Conservation (phyloP, 2,329 filamentous ascomycete genomes). For the Penicillium expansum region DNA sequence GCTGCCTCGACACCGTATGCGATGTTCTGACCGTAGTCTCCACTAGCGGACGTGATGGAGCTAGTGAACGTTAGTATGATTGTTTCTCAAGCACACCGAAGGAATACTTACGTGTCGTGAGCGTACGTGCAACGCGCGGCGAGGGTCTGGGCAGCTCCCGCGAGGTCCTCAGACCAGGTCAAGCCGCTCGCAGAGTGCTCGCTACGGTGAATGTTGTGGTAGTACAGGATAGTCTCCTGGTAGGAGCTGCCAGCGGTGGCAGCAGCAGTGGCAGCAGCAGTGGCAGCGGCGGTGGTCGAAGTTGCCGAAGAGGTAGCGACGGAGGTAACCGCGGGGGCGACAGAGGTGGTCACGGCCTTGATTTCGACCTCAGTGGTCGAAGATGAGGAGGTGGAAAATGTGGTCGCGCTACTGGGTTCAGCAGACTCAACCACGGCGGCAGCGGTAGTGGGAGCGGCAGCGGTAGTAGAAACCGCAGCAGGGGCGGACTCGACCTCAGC, state of each 20-base stretch:
- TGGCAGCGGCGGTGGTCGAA: slow-evolving; percentile 19
- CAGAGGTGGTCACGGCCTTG: slow-evolving; percentile 38
- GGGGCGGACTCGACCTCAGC: slow-evolving; percentile 7
- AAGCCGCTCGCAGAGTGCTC: slow-evolving; percentile 72
- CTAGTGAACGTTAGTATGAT: slow-evolving; percentile 18
- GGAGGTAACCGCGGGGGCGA: slow-evolving; percentile 31
- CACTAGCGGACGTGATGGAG: slow-evolving; percentile 53
- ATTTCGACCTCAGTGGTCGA: slow-evolving; percentile 22
- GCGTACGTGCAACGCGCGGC: slow-evolving; percentile 68
- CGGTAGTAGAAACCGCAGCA: not conserved
- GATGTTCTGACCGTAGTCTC: slow-evolving; percentile 83
- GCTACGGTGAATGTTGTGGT: slow-evolving; percentile 82
- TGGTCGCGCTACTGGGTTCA: slow-evolving; percentile 14
- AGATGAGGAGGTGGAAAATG: not conserved
- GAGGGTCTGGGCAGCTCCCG: slow-evolving; percentile 60
- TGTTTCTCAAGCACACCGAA: slow-evolving; percentile 31
- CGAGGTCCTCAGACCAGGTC: slow-evolving; percentile 64
- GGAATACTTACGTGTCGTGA: slow-evolving; percentile 70
- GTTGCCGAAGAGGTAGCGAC: slow-evolving; percentile 25
- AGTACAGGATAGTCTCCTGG: slow-evolving; percentile 51
- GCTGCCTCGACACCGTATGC: slow-evolving; percentile 61
- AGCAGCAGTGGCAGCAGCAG: slow-evolving; percentile 39
- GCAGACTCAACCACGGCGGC: not conserved
- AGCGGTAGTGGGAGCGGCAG: not conserved
- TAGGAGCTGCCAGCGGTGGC: slow-evolving; percentile 33